phyloP scores from a whole-genome alignment of 345 rosid species.

The Citrus mangshanensis region DNA sequence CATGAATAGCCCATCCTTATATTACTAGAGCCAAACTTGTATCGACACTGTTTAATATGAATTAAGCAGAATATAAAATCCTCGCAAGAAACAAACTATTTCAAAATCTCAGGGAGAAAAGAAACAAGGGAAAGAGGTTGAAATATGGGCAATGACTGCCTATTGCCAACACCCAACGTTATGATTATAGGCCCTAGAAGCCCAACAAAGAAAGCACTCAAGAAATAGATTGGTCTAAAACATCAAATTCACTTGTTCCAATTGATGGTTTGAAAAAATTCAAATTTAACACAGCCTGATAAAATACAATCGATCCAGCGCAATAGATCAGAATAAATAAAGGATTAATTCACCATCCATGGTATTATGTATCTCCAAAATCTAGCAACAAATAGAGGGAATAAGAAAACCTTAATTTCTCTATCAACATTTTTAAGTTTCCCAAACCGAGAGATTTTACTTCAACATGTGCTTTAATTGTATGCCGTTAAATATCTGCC shows the following conservation, averaged over 20 bases:
- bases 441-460: not conserved
- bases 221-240: not conserved
- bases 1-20: not conserved
- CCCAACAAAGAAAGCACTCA: not conserved
- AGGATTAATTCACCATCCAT: conserved; percentile 1
- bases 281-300: not conserved
- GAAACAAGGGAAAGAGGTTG: not conserved
- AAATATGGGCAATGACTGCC: not conserved
- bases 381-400: not conserved
- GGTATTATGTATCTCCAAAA: not conserved
- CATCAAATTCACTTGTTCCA: not conserved
- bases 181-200: not conserved
- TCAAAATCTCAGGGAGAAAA: not conserved
- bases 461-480: not conserved
- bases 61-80: not conserved
- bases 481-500: not conserved
- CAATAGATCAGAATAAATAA: not conserved
- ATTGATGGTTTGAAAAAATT: not conserved
- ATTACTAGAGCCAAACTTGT: not conserved
- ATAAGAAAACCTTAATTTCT: not conserved
- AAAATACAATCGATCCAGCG: not conserved
- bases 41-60: not conserved
- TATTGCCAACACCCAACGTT: not conserved
- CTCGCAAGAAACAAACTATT: not conserved
- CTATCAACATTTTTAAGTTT: not conserved